Evolutionary conservation across 1,139 yeast species (phyloP), one percentile per base, ranked within the genome.

Genomic region (Torulaspora pretoriensis): DNA sequence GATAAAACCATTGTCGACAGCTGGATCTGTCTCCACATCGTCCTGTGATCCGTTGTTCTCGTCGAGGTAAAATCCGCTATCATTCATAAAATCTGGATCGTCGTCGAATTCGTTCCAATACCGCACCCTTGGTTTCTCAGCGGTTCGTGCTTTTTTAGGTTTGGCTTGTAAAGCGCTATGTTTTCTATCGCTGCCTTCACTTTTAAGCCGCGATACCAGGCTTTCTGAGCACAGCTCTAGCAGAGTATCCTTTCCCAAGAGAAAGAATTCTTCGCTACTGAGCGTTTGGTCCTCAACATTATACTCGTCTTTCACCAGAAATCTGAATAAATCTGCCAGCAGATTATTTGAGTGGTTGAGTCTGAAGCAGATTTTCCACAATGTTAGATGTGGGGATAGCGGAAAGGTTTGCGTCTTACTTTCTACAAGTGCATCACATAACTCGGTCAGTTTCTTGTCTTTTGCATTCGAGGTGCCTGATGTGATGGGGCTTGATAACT

Each of bases 71-170:
- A 57, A 57, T 10, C 55, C 60, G 23, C 45, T 53, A 16, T 61
- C 69, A 25, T 68, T 73, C 9, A 33, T 30, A 24, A 43, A 43
- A 23, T 74, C 80, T 29, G 78, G 80, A 1, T 80, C 83, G 54
- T 81, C 75, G 56, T 81, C 88, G 59, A 81, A 81, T 61, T 81
- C 88, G 58, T 81, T 81, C 88, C 88, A 81, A 57, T 81, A 81
- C 40, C 83, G 67, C 13, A 71, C 66, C 38, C 68, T 63, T n/a
- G 61, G 47, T 23, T 47, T 30, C 41, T 39, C 43, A 32, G 38
- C 22, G n/a, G 38, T 36, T 9, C 19, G 30, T 13, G 16, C 14
- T 27, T 39, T 39, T 28, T 30, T 38, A 16, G 22, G 28, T 28
- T 31, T 26, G 14, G 25, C 17, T 4, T 25, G 37, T 10, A 43